phyloP scores from a whole-genome alignment of 768 basidiomycete genomes.

The Agrocybe praecox region DNA sequence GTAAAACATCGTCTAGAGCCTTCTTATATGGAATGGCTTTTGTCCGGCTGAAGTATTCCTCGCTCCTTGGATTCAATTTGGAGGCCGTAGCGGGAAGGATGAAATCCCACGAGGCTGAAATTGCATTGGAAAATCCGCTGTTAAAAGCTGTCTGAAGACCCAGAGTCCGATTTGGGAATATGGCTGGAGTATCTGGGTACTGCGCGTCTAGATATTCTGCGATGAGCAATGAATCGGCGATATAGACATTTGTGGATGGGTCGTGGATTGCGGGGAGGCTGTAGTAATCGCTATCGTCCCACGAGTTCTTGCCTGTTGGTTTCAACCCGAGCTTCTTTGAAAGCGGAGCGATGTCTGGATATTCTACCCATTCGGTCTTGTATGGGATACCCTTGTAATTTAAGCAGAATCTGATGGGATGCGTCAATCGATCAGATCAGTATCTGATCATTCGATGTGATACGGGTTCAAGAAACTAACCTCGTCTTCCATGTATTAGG shows the following conservation, averaged over 20 bases:
- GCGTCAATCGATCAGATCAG: too few relatives aligned
- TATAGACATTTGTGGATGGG: slow-evolving; percentile 29
- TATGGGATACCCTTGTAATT: slow-evolving; percentile 35
- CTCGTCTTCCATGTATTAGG: slow-evolving; percentile 38
- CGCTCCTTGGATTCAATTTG: slow-evolving; percentile 4
- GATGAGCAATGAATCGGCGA: slow-evolving; percentile 42
- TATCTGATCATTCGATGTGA: too few relatives aligned
- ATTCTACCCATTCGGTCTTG: slow-evolving; percentile 50
- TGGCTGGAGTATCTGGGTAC: slow-evolving; percentile 43
- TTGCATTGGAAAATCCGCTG: background rate
- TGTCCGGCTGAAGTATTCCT: slow-evolving; percentile 34
- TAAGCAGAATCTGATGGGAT: slow-evolving; percentile 21
- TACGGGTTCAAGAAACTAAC: too few relatives aligned
- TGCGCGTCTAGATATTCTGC: slow-evolving; percentile 51
- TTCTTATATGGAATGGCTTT: slow-evolving; percentile 29
- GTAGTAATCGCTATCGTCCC: slow-evolving; percentile 36
- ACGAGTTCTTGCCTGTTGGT: slow-evolving; percentile 30
- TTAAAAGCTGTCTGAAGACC: slow-evolving; percentile 12
- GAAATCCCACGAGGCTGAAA: slow-evolving; percentile 8
- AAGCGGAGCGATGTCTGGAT: slow-evolving; percentile 40
- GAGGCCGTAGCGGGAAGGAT: background rate
- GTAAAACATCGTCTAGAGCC: slow-evolving; percentile 32
- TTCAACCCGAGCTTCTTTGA: slow-evolving; percentile 34
- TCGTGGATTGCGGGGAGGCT: slow-evolving; percentile 47
- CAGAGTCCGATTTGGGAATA: slow-evolving; percentile 32